Evolutionary conservation across 1,284 basidiomycete species (phyloP).

Genomic region (Cystobasidium pallidum): DNA sequence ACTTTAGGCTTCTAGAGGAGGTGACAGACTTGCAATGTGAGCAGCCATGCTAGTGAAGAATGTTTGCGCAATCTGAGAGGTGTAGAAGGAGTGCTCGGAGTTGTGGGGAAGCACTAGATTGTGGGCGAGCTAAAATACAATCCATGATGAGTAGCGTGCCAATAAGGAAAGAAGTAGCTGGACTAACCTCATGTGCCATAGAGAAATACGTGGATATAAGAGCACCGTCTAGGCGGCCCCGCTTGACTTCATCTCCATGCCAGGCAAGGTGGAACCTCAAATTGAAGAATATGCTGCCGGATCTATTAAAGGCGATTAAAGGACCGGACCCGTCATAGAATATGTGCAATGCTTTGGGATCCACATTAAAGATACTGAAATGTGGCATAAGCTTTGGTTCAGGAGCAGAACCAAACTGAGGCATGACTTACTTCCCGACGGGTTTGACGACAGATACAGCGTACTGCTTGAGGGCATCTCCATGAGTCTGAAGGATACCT

Average conservation of each 20-base stretch:
- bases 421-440: constrained; percentile 44
- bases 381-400: background rate
- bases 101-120: constrained; percentile 58
- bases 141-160: background rate
- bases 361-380: constrained; percentile 55
- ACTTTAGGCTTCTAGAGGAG: background rate
- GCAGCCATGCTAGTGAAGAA: constrained; percentile 50
- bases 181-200: constrained; percentile 77
- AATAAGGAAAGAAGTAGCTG: background rate
- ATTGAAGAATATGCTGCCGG: constrained; percentile 87
- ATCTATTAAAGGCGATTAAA: constrained; percentile 90
- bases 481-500: constrained; percentile 53
- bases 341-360: constrained; percentile 72
- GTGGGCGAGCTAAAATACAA: constrained; percentile 47
- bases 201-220: constrained; percentile 86
- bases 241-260: constrained; percentile 73
- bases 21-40: background rate
- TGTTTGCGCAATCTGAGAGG: constrained; percentile 79
- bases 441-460: constrained; percentile 55
- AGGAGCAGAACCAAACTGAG: too few species aligned
- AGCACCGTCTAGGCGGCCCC: constrained; percentile 67
- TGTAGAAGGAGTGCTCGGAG: constrained; percentile 81
- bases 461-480: constrained; percentile 54
- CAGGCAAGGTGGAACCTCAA: constrained; percentile 82
- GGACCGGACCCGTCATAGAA: constrained; percentile 82